Percentiles rank a stretch among this genome's conserved stretches.
phyloP scores from a whole-genome alignment of 225 moss, liverwort and hornwort genomes.

The Anthoceros angustus region DNA sequence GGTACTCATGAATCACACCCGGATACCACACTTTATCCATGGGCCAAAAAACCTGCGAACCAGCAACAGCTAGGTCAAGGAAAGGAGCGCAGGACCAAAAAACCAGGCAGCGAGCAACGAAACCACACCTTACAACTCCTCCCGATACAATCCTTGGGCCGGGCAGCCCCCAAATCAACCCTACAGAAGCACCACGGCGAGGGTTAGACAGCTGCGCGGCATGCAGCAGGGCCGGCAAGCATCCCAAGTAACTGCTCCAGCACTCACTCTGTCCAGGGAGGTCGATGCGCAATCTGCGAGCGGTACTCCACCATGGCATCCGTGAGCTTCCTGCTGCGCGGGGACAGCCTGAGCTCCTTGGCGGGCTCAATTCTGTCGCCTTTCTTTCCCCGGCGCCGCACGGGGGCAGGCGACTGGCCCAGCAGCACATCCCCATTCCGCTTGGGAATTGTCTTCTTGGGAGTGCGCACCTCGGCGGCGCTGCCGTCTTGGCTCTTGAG shows the following conservation, averaged over 20 bases:
- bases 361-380: not conserved
- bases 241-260: not conserved
- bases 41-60: slow-evolving; percentile 39
- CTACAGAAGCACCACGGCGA: slow-evolving; percentile 13
- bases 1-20: slow-evolving; percentile 86
- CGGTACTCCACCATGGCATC: slow-evolving; percentile 93
- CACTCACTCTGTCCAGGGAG: slow-evolving; percentile 72
- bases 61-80: not conserved
- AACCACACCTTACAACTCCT: slow-evolving; percentile 67
- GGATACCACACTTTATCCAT: slow-evolving; percentile 93
- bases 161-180: slow-evolving; percentile 71
- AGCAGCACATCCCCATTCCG: not conserved
- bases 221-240: not conserved
- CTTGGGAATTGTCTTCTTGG: not conserved
- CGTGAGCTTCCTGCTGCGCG: slow-evolving; percentile 79
- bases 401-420: not conserved
- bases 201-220: not conserved
- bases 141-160: slow-evolving; percentile 77
- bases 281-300: slow-evolving; percentile 59
- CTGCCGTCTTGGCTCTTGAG: not conserved
- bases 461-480: not conserved
- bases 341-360: slow-evolving; percentile 46
- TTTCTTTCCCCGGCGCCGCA: not conserved
- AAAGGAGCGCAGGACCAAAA: not conserved
- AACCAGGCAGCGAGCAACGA: not conserved